Evolutionary conservation across 1,284 basidiomycete species (phyloP), one percentile per base, ranked within the genome.

Genomic region (Trichosporon faecale): DNA sequence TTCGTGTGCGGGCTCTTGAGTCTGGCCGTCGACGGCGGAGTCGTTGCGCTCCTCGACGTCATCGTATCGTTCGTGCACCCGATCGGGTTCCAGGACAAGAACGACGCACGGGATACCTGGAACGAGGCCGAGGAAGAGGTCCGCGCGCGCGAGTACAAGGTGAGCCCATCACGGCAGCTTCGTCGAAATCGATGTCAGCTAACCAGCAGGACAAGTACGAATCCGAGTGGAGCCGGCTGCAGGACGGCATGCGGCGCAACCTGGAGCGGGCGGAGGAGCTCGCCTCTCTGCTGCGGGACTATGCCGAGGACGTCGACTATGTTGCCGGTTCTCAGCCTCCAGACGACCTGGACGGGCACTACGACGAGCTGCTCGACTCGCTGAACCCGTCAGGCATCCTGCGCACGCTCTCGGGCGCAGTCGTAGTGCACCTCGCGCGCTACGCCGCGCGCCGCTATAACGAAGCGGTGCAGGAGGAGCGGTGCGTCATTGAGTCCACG

Each of bases 11-110:
- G 91, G 0, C 82, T 98, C 70, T 88, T 90, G 66, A 93, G 91
- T 75, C 83, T 99, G 64, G 90, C 90, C 0, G 81, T 89, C 0
- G 93, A 96, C 74, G 96, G 96, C 0, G 97, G 96, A 0, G 70
- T 86, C 3, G 88, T 97, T 0, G 85, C 91, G 2, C 85, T 90
- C 9, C 86, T 96, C 86, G 92, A 95, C 76, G 75, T 98, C 2
- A 85, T 89, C 7, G 84, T 98, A 12, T 31, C 57, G 29, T 61
- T 61, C 23, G 57, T 33, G 29, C 57, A 61, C 23, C 57, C 57
- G 14, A 61, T 61, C 27, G 57, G 57, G 14, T 61, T 61, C 11
- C 57, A 61, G 29, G n/a, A 61, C 18, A 61, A 31, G 29, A 61
- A 31, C 29, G 29, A 61, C n/a, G 29, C 29, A 11, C 57, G 57